A percentile compares a stretch with the other conserved stretches of the same genome.
phyloP scores from a whole-genome alignment of 306 rosid species.

The Cercis canadensis region DNA sequence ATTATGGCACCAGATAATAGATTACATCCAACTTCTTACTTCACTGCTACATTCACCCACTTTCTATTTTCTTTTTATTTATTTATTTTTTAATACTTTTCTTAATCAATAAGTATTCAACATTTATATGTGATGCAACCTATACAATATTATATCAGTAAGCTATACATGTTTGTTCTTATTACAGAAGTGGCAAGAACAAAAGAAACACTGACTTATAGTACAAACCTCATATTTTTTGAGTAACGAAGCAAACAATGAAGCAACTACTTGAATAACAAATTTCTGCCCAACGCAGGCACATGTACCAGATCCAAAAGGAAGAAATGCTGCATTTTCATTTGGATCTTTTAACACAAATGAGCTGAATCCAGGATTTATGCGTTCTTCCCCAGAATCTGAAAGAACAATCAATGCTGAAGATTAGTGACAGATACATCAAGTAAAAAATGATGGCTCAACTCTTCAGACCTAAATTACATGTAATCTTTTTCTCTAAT shows the following conservation, averaged over 20 bases:
- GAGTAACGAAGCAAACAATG: conserved; percentile 65
- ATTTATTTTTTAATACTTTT: background rate
- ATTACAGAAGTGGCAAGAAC: conserved; percentile 3
- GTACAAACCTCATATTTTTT: conserved; percentile 67
- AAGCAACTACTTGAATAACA: conserved; percentile 63
- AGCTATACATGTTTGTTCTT: background rate
- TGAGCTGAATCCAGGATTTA: conserved; percentile 37
- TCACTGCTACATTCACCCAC: background rate
- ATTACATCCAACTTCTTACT: too few species aligned
- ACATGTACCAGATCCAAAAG: conserved; percentile 81
- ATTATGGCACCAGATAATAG: too few species aligned
- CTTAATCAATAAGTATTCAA: background rate
- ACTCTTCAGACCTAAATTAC: conserved; percentile 18
- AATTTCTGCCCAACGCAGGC: conserved; percentile 79
- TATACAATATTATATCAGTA: background rate
- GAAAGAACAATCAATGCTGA: conserved; percentile 28
- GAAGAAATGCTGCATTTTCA: conserved; percentile 70
- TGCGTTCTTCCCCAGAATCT: conserved; percentile 50
- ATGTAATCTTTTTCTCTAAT: background rate
- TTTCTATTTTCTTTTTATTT: background rate
- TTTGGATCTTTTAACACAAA: conserved; percentile 64
- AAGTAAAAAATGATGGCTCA: background rate
- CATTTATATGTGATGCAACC: background rate
- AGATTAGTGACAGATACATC: conserved; percentile 26
- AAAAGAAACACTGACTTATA: conserved; percentile 1